Percentiles rank a stretch among this genome's conserved stretches.
phyloP scores from a whole-genome alignment of 2,329 filamentous ascomycete species.

The Phialocephala subalpina region DNA sequence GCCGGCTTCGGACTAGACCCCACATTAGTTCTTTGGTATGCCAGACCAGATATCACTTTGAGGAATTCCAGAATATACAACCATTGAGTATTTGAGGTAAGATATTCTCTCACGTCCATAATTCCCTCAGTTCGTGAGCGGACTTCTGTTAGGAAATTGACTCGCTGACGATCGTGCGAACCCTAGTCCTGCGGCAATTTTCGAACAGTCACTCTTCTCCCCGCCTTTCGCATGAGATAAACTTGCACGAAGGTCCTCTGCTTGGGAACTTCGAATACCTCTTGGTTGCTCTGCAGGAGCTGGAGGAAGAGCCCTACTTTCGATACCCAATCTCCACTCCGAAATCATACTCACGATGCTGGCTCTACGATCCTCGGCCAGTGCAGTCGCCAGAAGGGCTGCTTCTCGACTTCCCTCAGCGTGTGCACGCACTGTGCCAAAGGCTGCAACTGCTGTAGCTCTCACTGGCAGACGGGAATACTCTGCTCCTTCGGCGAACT shows the following conservation, averaged over 20 bases:
- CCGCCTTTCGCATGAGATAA: constrained; percentile 42
- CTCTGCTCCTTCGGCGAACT: constrained; percentile 41
- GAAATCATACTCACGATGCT: constrained; percentile 40
- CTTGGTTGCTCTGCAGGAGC: constrained; percentile 39
- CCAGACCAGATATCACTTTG: constrained; percentile 7
- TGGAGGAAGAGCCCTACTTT: constrained; percentile 31
- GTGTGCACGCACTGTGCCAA: constrained; percentile 38
- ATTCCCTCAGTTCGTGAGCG: constrained; percentile 11
- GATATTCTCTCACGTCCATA: constrained; percentile 7
- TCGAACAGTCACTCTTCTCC: constrained; percentile 19
- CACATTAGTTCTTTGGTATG: constrained; percentile 19
- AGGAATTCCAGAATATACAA: constrained; percentile 14
- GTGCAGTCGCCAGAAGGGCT: constrained; percentile 41
- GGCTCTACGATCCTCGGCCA: constrained; percentile 43
- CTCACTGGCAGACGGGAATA: constrained; percentile 41
- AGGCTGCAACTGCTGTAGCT: constrained; percentile 38
- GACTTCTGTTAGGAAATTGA: constrained; percentile 2
- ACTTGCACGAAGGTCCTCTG: constrained; percentile 30
- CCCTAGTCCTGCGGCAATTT: constrained; percentile 38
- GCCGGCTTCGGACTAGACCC: constrained; percentile 26
- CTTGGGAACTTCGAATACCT: constrained; percentile 35
- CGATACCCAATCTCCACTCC: constrained; percentile 33
- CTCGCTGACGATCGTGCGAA: not conserved
- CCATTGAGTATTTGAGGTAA: constrained; percentile 32
- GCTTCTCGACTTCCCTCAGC: constrained; percentile 36